phyloP scores from a whole-genome alignment of 257 asterid species.

The Anisodus acutangulus region DNA sequence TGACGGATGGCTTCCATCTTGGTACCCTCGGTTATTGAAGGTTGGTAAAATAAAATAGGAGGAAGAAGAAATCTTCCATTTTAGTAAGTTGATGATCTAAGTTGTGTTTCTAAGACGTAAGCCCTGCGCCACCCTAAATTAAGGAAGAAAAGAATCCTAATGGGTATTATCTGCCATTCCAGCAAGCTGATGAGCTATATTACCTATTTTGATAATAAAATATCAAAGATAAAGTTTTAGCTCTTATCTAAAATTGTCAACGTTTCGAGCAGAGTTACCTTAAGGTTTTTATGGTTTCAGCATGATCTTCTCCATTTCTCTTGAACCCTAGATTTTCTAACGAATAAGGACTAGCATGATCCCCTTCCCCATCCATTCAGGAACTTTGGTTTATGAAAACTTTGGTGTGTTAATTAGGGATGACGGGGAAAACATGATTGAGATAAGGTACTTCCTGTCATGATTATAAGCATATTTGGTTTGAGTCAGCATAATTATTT shows the following conservation, averaged over 20 bases:
- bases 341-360: background rate
- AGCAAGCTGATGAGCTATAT: background rate
- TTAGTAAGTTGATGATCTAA: too few species aligned
- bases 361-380: background rate
- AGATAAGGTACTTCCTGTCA: constrained; percentile 13
- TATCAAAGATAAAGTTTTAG: background rate
- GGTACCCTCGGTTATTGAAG: background rate
- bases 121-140: too few species aligned
- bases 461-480: constrained; percentile 14
- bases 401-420: background rate
- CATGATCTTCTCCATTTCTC: background rate
- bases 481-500: background rate
- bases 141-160: background rate
- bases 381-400: constrained; percentile 1
- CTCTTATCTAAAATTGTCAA: background rate
- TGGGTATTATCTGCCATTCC: background rate
- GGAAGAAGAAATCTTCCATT: too few species aligned
- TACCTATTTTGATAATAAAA: background rate
- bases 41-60: background rate
- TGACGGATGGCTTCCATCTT: background rate
- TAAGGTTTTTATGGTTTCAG: constrained; percentile 4
- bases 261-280: background rate
- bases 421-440: background rate
- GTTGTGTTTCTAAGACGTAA: too few species aligned
- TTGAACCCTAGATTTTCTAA: constrained; percentile 10